Conservation (phyloP, 768 basidiomycete genomes). For the Cubamyces lactineus region DNA sequence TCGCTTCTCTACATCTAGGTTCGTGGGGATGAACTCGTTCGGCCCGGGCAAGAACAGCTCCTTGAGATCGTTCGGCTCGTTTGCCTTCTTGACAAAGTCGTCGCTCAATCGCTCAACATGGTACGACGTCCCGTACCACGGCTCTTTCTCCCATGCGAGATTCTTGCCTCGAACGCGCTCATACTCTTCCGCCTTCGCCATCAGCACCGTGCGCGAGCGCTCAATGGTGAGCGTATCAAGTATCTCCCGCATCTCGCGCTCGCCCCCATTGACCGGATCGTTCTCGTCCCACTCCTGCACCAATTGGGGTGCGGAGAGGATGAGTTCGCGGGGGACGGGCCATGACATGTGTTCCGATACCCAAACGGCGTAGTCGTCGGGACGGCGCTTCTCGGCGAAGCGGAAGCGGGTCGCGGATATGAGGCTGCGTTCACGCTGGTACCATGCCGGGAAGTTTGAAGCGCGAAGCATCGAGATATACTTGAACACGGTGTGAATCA, state of each 20-base stretch:
- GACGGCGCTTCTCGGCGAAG: constrained; percentile 82
- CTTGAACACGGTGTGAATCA: constrained; percentile 73
- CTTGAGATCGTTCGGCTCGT: constrained; percentile 60
- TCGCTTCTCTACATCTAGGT: constrained; percentile 81
- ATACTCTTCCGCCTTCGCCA: constrained; percentile 71
- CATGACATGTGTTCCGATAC: constrained; percentile 75
- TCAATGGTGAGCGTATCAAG: constrained; percentile 61
- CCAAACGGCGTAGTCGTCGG: constrained; percentile 79
- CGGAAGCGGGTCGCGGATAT: constrained; percentile 79
- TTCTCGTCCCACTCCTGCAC: constrained; percentile 72
- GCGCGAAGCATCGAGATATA: constrained; percentile 74
- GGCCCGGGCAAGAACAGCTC: constrained; percentile 81
- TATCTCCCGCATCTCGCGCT: constrained; percentile 58
- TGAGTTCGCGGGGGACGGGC: constrained; percentile 79
- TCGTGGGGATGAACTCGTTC: constrained; percentile 90
- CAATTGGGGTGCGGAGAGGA: constrained; percentile 72
- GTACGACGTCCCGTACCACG: constrained; percentile 93
- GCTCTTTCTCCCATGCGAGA: constrained; percentile 71
- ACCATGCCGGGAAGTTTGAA: constrained; percentile 61
- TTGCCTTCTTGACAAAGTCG: constrained; percentile 66
- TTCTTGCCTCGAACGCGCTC: constrained; percentile 51
- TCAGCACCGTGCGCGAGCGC: constrained; percentile 71
- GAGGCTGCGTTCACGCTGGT: constrained; percentile 75
- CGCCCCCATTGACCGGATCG: constrained; percentile 33
- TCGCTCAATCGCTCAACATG: constrained; percentile 69